These are phyloP conservation scores for Stachybotrys elegans DNA, from an alignment of 2,329 filamentous ascomycete genomes.

Conservation along the genomic window DNA sequence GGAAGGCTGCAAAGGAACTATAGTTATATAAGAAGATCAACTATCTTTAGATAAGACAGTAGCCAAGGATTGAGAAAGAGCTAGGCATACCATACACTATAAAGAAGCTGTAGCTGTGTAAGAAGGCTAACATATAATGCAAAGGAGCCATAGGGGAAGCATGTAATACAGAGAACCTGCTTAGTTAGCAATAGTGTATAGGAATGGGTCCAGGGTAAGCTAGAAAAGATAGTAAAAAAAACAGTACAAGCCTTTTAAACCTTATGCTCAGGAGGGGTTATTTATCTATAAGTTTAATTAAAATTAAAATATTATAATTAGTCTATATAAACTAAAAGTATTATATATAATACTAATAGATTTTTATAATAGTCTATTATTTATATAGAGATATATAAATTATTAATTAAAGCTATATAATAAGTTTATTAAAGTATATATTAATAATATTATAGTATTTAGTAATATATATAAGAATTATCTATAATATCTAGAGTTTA, in stretches of 20 bases:
- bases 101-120: not conserved
- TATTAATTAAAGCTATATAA: not conserved
- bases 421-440: not conserved
- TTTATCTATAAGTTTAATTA: not conserved
- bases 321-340: not conserved
- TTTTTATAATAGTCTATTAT: no score
- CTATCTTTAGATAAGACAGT: no score
- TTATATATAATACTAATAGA: not conserved
- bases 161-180: not conserved
- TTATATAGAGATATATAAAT: no score
- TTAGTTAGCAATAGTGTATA: conserved; percentile 1
- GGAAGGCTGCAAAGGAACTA: no score
- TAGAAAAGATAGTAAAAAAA: not conserved
- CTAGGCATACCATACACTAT: not conserved
- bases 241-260: not conserved
- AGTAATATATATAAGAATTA: not conserved
- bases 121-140: not conserved
- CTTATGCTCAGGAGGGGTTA: not conserved
- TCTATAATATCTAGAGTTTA: conserved; percentile 1
- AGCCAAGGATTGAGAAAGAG: no score
- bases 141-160: not conserved
- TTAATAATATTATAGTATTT: conserved; percentile 3
- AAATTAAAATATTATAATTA: not conserved
- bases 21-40: no score
- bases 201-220: not conserved